Conservation (phyloP, 2,329 filamentous ascomycete species). For the Pezicula rhizophila region DNA sequence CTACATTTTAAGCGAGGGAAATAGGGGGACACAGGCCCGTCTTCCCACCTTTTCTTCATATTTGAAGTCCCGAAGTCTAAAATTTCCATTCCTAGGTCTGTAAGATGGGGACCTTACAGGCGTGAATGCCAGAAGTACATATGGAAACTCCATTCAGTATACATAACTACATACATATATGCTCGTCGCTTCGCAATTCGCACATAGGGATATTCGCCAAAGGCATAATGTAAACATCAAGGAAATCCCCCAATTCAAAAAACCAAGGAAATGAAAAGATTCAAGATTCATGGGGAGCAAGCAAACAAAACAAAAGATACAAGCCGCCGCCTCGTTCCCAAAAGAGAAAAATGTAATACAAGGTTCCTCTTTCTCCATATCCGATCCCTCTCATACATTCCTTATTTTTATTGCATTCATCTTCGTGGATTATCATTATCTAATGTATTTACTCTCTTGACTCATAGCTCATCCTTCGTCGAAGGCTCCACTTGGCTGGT, state of each 20-base stretch:
- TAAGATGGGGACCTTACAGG: too few species aligned
- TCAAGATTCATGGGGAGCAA: not conserved
- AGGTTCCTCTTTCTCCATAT: not conserved
- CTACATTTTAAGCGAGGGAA: too few species aligned
- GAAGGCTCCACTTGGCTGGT: slow-evolving; percentile 30
- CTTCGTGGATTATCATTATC: slow-evolving; percentile 3
- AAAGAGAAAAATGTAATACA: not conserved
- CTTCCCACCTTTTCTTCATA: too few species aligned
- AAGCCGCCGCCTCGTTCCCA: not conserved
- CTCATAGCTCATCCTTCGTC: slow-evolving; percentile 45
- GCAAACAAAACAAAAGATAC: not conserved
- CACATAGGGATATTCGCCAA: not conserved
- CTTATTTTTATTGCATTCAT: not conserved
- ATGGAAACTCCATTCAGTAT: too few species aligned
- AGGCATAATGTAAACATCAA: not conserved
- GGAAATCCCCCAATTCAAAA: not conserved
- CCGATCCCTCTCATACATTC: not conserved
- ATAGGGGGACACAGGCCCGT: too few species aligned
- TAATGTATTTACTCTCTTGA: not conserved
- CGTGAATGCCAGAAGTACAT: too few species aligned
- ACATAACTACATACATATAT: too few species aligned
- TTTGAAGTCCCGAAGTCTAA: too few species aligned
- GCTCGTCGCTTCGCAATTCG: not conserved
- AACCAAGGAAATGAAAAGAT: not conserved
- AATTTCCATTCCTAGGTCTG: too few species aligned